Base-by-base conservation (phyloP, 2,329 filamentous ascomycete species). In the Alternaria brassicicola region DNA sequence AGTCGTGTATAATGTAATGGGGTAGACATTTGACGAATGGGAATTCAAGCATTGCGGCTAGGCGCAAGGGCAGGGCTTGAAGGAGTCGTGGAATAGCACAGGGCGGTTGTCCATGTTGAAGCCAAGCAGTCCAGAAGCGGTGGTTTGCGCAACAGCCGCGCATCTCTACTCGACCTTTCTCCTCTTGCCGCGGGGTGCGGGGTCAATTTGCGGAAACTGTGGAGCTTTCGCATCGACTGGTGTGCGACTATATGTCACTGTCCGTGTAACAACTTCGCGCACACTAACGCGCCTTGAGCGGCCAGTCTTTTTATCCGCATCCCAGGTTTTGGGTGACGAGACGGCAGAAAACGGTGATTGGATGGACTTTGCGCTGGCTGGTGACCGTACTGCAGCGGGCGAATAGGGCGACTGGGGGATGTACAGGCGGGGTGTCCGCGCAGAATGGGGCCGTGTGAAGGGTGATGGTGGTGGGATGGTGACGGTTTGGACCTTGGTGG, bases 141-240 rank as follows among this genome's bases (percentile, higher is more conserved):
- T 59, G 53, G 67, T 48, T 55, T 57, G 64, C 59, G 66, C 61
- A 62, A 67, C 67, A 52, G 38, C 23, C 51, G 31, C 41, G 19
- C 25, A 10, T 41, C 39, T 31, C 64, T 79, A 83, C 67, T 85
- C 83, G 58, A 87, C 78, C 82, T 92, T 96, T 81, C 93, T 89
- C 80, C 93, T 88, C 85, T 97, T 98, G 64, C 93, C 93, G 78
- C 93, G 93, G 7, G 93, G 94, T 35, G 93, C 92, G 23, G 93
- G 91, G 65, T 93, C 91, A 81, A 98, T 91, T 65, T 89, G 84
- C n/a, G 74, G 73, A 61, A 76, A 76, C 61, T 88, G 67, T 36
- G 75, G 73, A 51, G 73, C 71, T 57, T 73, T 71, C 51, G 69
- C 73, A 46, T 78, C 74, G 52, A 77, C 64, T 35, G 80, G 78